Evolutionary conservation across 2,329 filamentous ascomycete species (phyloP), one percentile per base, ranked within the genome.

Genomic region (Lasiodiplodia sp.): DNA sequence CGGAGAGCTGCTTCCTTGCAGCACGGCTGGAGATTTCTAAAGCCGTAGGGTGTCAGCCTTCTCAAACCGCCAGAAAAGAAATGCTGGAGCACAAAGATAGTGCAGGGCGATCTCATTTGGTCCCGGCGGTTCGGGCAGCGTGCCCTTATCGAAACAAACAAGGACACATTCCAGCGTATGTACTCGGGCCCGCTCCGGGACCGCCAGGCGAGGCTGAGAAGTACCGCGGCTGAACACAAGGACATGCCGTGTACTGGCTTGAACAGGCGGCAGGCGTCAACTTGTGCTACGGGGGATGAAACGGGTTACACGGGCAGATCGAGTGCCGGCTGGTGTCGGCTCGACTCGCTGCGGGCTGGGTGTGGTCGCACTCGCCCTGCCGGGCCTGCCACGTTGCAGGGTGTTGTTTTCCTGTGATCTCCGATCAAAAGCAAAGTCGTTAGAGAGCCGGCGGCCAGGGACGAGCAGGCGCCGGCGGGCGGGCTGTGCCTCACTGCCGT

Each of bases 341-440:
- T 56, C 40, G 40, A 55, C 49, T n/a, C n/a, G n/a, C n/a, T n/a
- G n/a, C n/a, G n/a, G n/a, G n/a, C n/a, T 28, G 23, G 64, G 65
- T 67, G 65, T 67, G 53, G 65, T 55, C 16, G 38, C 65, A 67
- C 65, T 66, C 52, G n/a, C 23, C 64, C 51, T 66, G 52, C 52
- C 6, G 58, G 64, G 65, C 65, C 58, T 34, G 31, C 65, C 65
- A 67, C 65, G 65, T 67, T 67, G 65, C 65, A 67, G 65, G 49
- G 63, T 6, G 55, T 34, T 10, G 31, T 38, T 37, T 25, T 23
- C 37, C 38, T 21, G 57, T 64, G 60, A 64, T 64, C 60, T 52
- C 60, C 60, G 60, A 64, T 64, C 60, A 64, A 64, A 64, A 64
- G 57, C n/a, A 52, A 64, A 52, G 47, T 16, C 10, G 60, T 37